Conservation (phyloP, 345 rosid species). For the Geranium rotundifolium region DNA sequence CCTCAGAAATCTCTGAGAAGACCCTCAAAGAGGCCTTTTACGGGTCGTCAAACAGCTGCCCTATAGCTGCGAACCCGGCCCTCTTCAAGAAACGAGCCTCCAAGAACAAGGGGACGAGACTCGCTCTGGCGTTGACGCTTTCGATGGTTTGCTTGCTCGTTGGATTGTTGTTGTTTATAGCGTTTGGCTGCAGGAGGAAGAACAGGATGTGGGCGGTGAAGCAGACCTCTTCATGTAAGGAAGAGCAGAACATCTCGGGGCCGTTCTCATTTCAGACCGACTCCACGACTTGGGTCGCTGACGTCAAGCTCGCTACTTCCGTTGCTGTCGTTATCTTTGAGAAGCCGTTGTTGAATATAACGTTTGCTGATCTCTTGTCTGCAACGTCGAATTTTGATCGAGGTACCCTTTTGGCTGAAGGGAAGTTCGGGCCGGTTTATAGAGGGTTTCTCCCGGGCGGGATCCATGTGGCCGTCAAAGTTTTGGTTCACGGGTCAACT, state of each 20-base stretch:
- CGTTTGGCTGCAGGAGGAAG: slow-evolving; percentile 57
- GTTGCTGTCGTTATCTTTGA: slow-evolving; percentile 75
- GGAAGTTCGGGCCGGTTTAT: slow-evolving; percentile 89
- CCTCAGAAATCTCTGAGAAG: slow-evolving; percentile 31
- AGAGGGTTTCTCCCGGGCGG: slow-evolving; percentile 89
- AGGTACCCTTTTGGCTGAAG: slow-evolving; percentile 81
- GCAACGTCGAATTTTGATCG: slow-evolving; percentile 83
- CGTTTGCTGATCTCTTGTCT: slow-evolving; percentile 76
- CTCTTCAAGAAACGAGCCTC: slow-evolving; percentile 38
- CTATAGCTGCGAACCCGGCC: slow-evolving; percentile 69
- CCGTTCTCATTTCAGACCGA: slow-evolving; percentile 87
- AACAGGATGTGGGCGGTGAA: slow-evolving; percentile 41
- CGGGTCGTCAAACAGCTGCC: slow-evolving; percentile 65
- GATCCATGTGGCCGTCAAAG: slow-evolving; percentile 89
- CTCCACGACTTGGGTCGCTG: slow-evolving; percentile 91
- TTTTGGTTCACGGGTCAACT: slow-evolving; percentile 80
- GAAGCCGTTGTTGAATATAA: slow-evolving; percentile 76
- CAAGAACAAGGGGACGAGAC: slow-evolving; percentile 36
- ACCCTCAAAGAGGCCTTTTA: slow-evolving; percentile 39
- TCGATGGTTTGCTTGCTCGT: slow-evolving; percentile 54
- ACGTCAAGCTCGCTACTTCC: slow-evolving; percentile 71
- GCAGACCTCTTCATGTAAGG: slow-evolving; percentile 53
- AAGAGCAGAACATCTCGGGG: slow-evolving; percentile 66
- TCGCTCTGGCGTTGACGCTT: slow-evolving; percentile 60
- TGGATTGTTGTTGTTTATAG: slow-evolving; percentile 51